Evolutionary conservation across 352 stramenopile genomes (phyloP).

Genomic region (Globisporangium yorkense): DNA sequence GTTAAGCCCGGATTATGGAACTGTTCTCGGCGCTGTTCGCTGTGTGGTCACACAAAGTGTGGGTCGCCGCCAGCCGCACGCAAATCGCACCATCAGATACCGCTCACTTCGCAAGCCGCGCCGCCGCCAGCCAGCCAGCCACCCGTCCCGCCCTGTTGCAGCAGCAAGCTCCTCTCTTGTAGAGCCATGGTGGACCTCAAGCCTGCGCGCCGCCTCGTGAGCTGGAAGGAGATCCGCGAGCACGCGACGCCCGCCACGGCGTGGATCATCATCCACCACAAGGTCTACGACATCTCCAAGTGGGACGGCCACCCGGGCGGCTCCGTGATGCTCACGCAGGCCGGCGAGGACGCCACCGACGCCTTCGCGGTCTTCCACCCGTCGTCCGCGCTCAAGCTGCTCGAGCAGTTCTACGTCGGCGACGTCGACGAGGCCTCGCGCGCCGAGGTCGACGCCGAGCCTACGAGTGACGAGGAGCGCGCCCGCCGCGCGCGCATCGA

Average conservation of each 20-base stretch:
- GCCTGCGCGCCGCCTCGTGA: constrained; percentile 46
- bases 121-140: no score
- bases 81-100: not conserved
- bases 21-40: no score
- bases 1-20: no score
- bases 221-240: constrained; percentile 69
- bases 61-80: no score
- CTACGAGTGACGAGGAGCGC: constrained; percentile 40
- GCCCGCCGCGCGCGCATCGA: constrained; percentile 55
- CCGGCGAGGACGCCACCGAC: constrained; percentile 97
- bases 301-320: constrained; percentile 83
- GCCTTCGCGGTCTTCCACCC: constrained; percentile 98
- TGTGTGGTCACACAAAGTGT: no score
- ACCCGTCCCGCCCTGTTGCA: not conserved
- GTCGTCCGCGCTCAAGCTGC: constrained; percentile 87
- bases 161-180: not conserved
- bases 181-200: constrained; percentile 61
- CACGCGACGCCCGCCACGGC: constrained; percentile 70
- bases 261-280: constrained; percentile 90
- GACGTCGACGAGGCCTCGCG: constrained; percentile 85
- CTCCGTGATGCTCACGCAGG: constrained; percentile 96
- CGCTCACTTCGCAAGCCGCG: not conserved
- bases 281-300: constrained; percentile 89
- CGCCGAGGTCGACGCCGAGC: constrained; percentile 15
- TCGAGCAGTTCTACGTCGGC: constrained; percentile 97